A percentile compares a stretch with the other conserved stretches of the same genome.
Evolutionary conservation across 768 basidiomycete species (phyloP).

Genomic region (Tylopilus balloui): DNA sequence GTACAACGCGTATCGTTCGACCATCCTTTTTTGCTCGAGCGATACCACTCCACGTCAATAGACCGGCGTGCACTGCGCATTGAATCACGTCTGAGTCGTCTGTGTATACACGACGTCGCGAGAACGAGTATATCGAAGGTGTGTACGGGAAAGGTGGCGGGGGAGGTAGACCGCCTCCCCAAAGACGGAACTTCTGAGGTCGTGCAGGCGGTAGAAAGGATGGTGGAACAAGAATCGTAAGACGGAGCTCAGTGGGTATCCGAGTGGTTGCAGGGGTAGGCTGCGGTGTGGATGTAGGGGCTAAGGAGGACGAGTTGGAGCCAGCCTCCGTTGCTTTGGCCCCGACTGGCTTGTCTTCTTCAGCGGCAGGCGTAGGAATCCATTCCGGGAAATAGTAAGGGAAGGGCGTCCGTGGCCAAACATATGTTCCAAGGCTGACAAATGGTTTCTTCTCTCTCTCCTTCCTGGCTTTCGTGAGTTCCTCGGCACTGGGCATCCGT

Average conservation of each 20-base stretch:
- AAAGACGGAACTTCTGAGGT: conserved; percentile 54
- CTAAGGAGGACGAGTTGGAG: conserved; percentile 31
- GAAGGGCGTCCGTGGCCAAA: conserved; percentile 31
- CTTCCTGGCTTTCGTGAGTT: conserved; percentile 29
- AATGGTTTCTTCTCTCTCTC: conserved; percentile 28
- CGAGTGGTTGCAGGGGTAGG: conserved; percentile 8
- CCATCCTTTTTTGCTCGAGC: conserved; percentile 35
- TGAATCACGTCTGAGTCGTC: conserved; percentile 73
- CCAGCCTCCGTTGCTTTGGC: conserved; percentile 17
- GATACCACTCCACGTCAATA: conserved; percentile 41
- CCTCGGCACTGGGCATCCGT: conserved; percentile 31
- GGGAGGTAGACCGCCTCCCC: conserved; percentile 60
- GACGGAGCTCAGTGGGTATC: conserved; percentile 30
- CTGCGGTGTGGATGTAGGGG: conserved; percentile 3
- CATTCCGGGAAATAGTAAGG: conserved; percentile 34
- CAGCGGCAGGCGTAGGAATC: conserved; percentile 27
- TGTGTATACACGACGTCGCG: conserved; percentile 61
- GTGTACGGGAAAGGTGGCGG: conserved; percentile 34
- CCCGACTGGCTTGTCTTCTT: conserved; percentile 23
- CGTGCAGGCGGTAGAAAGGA: conserved; percentile 53
- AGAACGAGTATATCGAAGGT: conserved; percentile 22
- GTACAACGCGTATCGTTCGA: conserved; percentile 39
- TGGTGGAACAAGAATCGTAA: conserved; percentile 56
- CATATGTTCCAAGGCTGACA: conserved; percentile 27
- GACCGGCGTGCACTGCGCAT: conserved; percentile 64